phyloP scores from a whole-genome alignment of 768 basidiomycete species.

The Amanita subjunquillea region DNA sequence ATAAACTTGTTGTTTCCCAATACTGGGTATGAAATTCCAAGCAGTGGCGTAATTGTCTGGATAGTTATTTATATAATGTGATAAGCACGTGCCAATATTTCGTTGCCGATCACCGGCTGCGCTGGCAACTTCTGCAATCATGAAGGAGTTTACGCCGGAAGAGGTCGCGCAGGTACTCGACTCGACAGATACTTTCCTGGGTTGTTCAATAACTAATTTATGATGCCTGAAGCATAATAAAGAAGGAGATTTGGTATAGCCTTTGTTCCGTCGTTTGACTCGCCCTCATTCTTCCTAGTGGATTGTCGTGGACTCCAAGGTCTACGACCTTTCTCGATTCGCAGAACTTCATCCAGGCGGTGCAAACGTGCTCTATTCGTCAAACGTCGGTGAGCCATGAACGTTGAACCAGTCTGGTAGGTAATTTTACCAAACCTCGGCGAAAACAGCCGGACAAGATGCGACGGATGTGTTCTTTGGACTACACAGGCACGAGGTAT shows the following conservation, averaged over 20 bases:
- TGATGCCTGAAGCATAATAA: slow-evolving; percentile 62
- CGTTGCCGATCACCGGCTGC: background rate
- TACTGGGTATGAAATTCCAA: background rate
- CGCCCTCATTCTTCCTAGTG: slow-evolving; percentile 35
- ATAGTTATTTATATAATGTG: no score
- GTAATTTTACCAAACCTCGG: background rate
- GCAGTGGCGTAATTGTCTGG: no score
- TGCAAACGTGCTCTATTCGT: slow-evolving; percentile 56
- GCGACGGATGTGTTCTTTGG: slow-evolving; percentile 79
- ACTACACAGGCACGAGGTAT: slow-evolving; percentile 75
- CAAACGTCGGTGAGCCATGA: slow-evolving; percentile 47
- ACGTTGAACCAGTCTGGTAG: background rate
- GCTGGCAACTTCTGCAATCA: background rate
- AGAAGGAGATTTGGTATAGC: slow-evolving; percentile 66
- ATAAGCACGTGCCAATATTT: no score
- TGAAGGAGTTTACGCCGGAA: slow-evolving; percentile 36
- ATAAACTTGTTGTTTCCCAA: background rate
- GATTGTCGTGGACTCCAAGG: slow-evolving; percentile 73
- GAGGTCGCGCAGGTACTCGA: slow-evolving; percentile 58
- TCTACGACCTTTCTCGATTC: slow-evolving; percentile 77
- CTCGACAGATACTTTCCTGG: background rate
- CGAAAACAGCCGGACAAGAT: slow-evolving; percentile 52
- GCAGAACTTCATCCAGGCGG: slow-evolving; percentile 82
- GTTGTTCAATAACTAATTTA: background rate
- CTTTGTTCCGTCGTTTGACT: background rate